Evolutionary conservation across 2,329 filamentous ascomycete genomes (phyloP), one percentile per base, ranked within the genome.

Genomic region (Blastomyces emzantsi): DNA sequence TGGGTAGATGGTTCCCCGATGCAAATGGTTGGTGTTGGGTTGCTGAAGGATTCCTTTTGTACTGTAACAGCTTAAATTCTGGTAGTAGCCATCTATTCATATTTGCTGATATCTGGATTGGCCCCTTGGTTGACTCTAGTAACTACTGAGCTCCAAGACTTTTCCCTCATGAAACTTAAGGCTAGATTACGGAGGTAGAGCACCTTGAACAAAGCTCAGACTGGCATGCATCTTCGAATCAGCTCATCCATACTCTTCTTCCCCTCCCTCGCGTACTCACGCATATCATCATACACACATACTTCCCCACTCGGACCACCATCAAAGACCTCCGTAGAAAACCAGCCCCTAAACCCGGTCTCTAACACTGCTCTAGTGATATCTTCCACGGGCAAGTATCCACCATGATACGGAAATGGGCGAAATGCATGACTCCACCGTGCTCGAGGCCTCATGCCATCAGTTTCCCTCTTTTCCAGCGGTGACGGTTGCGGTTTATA

Each of bases 271-370:
- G 82, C 81, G 73, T 81, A 86, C 6, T 72, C 71, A 2, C 73
- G 70, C 71, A 84, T 64, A 68, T 78, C 77, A 65, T 83, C 77
- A 65, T 83, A 81, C 25, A 81, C 76, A 64, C 77, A 81, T 41
- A 80, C 80, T 65, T 82, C 80, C 3, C 83, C 83, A 41, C 84
- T 78, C 2, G 76, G 74, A 2, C 83, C 84, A 1, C 79, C 77
- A 71, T 90, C 87, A 72, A 90, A 90, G 0, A 90, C 83, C 73
- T 90, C 88, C 64, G 89, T 83, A 0, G 84, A 87, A 66, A 90
- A 82, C 83, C 84, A 90, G 0, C 82, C 83, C 52, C 83, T 75
- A 65, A 88, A 89, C 0, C 89, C 88, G 0, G 88, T 91, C 63
- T 77, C 77, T 33, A 90, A 71, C 1, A 92, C 87, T 2, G 87